phyloP scores from a whole-genome alignment of 129 eudicot species.

The Saussurea involucrata region DNA sequence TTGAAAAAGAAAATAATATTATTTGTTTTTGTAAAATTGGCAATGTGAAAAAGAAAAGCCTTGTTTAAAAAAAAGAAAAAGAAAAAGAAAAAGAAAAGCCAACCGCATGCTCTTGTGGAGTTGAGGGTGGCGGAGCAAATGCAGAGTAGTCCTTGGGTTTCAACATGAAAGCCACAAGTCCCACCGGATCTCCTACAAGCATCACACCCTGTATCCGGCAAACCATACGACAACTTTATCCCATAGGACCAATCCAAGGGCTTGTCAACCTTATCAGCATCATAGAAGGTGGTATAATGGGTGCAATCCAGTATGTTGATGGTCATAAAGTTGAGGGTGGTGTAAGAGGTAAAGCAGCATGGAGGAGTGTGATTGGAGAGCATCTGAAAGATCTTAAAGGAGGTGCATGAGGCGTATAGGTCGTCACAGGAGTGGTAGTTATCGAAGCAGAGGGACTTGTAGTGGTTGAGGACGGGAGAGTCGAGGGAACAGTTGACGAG shows the following conservation, averaged over 20 bases:
- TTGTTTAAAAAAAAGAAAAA: not conserved
- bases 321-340: slow-evolving; percentile 76
- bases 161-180: slow-evolving; percentile 83
- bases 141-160: slow-evolving; percentile 70
- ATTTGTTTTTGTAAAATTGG: too few relatives aligned
- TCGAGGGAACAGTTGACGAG: slow-evolving; percentile 91
- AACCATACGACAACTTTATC: slow-evolving; percentile 55
- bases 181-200: slow-evolving; percentile 76
- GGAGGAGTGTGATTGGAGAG: slow-evolving; percentile 57
- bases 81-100: not conserved
- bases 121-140: slow-evolving; percentile 62
- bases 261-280: slow-evolving; percentile 41
- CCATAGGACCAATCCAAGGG: slow-evolving; percentile 94
- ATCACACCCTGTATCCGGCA: slow-evolving; percentile 86
- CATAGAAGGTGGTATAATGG: slow-evolving; percentile 79
- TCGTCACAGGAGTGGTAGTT: slow-evolving; percentile 74
- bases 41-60: too few relatives aligned
- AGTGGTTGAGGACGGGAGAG: slow-evolving; percentile 84
- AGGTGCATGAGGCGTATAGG: slow-evolving; percentile 64
- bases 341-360: slow-evolving; percentile 81
- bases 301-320: slow-evolving; percentile 87
- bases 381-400: slow-evolving; percentile 61
- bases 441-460: slow-evolving; percentile 73
- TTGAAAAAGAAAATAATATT: too few relatives aligned
- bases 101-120: slow-evolving; percentile 82